Evolutionary conservation across 441 rosid genomes (phyloP).

Genomic region (Isatis lusitanica): DNA sequence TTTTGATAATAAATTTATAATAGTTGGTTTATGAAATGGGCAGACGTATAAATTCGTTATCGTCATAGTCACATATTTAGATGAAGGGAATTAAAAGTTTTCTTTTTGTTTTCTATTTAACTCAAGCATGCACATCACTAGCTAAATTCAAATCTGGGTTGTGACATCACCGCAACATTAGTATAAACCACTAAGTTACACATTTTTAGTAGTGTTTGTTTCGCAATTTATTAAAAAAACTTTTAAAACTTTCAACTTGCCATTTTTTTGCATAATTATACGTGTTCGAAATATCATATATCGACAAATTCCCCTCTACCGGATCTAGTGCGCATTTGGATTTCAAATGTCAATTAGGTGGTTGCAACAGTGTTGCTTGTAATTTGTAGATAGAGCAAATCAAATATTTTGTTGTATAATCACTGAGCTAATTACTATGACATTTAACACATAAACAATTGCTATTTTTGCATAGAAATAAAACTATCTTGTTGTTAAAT

Average conservation of each 20-base stretch:
- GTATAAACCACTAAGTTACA: too few species aligned
- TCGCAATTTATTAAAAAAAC: too few species aligned
- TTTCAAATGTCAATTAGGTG: not conserved
- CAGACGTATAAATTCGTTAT: not conserved
- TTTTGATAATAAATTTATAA: not conserved
- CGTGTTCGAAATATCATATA: not conserved
- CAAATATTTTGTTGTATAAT: not conserved
- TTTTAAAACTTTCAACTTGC: not conserved
- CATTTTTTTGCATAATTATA: not conserved
- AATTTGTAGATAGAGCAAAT: not conserved
- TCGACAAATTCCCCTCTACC: not conserved
- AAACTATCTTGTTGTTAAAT: not conserved
- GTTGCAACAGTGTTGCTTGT: not conserved
- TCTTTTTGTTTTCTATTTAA: too few species aligned
- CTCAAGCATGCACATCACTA: not conserved
- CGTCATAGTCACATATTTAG: not conserved
- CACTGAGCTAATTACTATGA: not conserved
- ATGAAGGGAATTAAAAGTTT: not conserved
- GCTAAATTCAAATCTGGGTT: not conserved
- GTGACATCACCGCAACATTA: too few species aligned
- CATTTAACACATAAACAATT: not conserved
- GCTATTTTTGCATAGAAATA: not conserved
- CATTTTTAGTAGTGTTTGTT: too few species aligned
- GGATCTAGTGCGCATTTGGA: not conserved
- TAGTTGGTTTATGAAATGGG: not conserved